Base-by-base conservation (phyloP, 805 yeast genomes). In the Wickerhamiella brachini region DNA sequence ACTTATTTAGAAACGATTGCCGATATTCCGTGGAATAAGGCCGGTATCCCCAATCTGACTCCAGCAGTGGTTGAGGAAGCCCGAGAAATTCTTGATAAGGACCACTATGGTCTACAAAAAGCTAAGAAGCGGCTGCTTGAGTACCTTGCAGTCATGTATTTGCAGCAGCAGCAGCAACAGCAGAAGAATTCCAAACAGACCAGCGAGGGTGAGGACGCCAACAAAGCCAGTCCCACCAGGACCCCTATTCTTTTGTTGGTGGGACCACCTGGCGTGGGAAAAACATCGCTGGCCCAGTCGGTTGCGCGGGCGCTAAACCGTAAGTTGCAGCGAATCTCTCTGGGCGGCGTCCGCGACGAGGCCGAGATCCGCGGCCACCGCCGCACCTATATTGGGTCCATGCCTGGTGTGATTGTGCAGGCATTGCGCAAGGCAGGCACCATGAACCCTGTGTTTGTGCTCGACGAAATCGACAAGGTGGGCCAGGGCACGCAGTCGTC, bases 191-290 rank as follows among this genome's bases (percentile, higher is more conserved):
- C n/a, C n/a, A n/a, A n/a, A n/a, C n/a, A n/a, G n/a, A n/a, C n/a
- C n/a, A n/a, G n/a, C n/a, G n/a, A n/a, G n/a, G n/a, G n/a, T n/a
- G n/a, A n/a, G 12, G 51, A 43, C 22, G 26, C 48, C 8, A 42
- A 37, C 3, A 9, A 13, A 18, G 47, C 26, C 34, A 46, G 34
- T 8, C 23, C 18, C 13, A 24, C 23, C 9, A 23, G 47, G 8
- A 29, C 94, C 0, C 95, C 95, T 6, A 86, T 87, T 44, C 65
- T 87, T 43, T 71, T 87, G 65, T 73, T 87, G 52, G 86, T 85
- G 5, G 96, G 95, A 0, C 95, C 95, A 10, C 96, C 95, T 0
- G 96, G 96, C 38, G 93, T 86, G 13, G 96, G 96, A 26, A 87
- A 87, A 64, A 87, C 96, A 0, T 82, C 93, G 1, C 70, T 87